These are phyloP conservation scores for Aureobasidium subglaciale DNA, from an alignment of 2,329 filamentous ascomycete species.

Conservation along the genomic window DNA sequence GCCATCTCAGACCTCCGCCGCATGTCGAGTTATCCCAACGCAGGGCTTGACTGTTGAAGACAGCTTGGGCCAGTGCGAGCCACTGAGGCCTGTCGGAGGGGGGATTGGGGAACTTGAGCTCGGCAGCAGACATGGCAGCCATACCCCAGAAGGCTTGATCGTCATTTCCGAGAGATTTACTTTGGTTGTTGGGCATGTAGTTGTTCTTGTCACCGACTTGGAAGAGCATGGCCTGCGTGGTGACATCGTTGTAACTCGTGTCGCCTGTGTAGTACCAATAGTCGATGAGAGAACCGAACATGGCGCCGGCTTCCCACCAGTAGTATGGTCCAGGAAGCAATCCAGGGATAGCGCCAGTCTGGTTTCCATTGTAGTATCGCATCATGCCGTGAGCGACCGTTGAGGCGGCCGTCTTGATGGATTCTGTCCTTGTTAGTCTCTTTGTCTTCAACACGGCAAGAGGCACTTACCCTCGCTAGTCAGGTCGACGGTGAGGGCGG, in stretches of 20 bases:
- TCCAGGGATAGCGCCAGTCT: constrained; percentile 44
- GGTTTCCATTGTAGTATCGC: constrained; percentile 46
- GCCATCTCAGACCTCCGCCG: constrained; percentile 33
- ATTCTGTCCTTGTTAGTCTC: constrained; percentile 25
- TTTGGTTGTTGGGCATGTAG: constrained; percentile 48
- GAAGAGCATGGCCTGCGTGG: constrained; percentile 50
- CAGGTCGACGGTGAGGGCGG: constrained; percentile 20
- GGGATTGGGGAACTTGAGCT: constrained; percentile 40
- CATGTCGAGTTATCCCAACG: constrained; percentile 34
- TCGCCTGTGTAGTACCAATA: constrained; percentile 65
- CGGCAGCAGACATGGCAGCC: constrained; percentile 50
- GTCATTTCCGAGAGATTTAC: constrained; percentile 40
- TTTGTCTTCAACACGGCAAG: background rate
- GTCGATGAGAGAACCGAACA: constrained; percentile 63
- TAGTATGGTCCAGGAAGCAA: constrained; percentile 60
- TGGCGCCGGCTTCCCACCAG: constrained; percentile 59
- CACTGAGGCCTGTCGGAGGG: constrained; percentile 35
- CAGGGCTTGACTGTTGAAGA: constrained; percentile 33
- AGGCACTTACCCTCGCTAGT: constrained; percentile 17
- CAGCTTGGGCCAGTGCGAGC: constrained; percentile 38
- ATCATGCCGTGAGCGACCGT: constrained; percentile 44
- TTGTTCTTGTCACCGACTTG: constrained; percentile 53
- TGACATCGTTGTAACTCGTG: constrained; percentile 52
- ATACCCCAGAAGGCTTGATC: constrained; percentile 54
- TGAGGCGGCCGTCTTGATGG: constrained; percentile 38